Base-by-base conservation (phyloP, 768 basidiomycete genomes). In the Pleurotus ostreatus region DNA sequence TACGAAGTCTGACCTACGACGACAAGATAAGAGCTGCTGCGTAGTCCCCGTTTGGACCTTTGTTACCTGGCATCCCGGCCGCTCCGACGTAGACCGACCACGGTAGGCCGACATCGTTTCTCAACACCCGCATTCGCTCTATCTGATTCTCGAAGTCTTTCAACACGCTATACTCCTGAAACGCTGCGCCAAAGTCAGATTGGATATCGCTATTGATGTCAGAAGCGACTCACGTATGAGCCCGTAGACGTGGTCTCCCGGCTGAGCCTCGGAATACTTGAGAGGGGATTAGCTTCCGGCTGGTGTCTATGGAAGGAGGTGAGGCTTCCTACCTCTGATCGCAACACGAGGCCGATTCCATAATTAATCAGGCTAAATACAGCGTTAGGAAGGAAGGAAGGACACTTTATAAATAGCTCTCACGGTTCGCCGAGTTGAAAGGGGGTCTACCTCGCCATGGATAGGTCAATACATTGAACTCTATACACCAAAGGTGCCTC, bases 81-180 rank as follows among this genome's bases (percentile, higher is more conserved):
- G 70, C 67, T 7, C 77, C 74, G 30, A 77, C 58, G 58, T 70
- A 73, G 4, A 59, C 60, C 0, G 68, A 64, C 71, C 72, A 76
- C 6, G 76, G 73, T 2, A 77, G 58, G 20, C 65, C 65, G 43
- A 68, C 61, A 48, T 66, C 61, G 60, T 74, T 73, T 41, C 71
- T 56, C 9, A 74, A 55, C 6, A 70, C 51, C 15, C 48, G 48
- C 48, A 49, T 49, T 16, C 48, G 48, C 26, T 49, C 64, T 44
- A 30, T 61, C n/a, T 38, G 55, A 48, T 38, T 18, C 18, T 39
- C 39, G 18, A 20, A 46, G 30, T 57, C 57, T 34, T 43, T 41
- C 3, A 52, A 41, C 18, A 63, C 46, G 26, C 22, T 56, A 37
- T 65, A 60, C 46, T 60, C 56, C 6, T 55, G 25, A 40, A 55